Conservation (phyloP, 2,329 filamentous ascomycete species). For the Diaporthe ilicicola region DNA sequence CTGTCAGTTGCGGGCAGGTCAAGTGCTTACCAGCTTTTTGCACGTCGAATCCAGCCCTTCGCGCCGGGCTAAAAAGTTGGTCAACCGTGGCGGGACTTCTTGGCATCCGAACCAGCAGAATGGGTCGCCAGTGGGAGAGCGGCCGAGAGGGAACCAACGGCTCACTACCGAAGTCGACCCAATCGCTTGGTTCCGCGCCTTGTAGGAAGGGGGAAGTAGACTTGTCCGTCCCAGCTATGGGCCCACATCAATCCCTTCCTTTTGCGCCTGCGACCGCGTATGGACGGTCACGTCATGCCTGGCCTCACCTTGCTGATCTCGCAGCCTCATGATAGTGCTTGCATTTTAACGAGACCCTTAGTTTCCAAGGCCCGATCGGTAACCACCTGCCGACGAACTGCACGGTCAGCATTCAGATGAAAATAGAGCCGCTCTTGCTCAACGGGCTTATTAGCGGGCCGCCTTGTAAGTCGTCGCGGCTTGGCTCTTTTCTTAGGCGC, state of each 20-base stretch:
- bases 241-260: neutral
- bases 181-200: constrained; percentile 22
- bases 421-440: neutral
- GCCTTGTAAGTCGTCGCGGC: neutral
- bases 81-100: neutral
- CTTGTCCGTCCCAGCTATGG: constrained; percentile 26
- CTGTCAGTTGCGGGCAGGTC: constrained; percentile 17
- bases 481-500: neutral
- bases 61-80: neutral
- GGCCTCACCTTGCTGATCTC: constrained; percentile 10
- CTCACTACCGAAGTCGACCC: constrained; percentile 1
- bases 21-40: constrained; percentile 6
- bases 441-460: neutral
- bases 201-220: constrained; percentile 7
- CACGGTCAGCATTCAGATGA: constrained; percentile 13
- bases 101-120: constrained; percentile 30
- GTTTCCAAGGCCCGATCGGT: neutral
- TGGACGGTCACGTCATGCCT: constrained; percentile 16
- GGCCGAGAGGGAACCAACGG: constrained; percentile 22
- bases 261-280: neutral
- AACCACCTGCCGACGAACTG: constrained; percentile 8
- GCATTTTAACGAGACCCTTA: neutral
- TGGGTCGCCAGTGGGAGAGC: constrained; percentile 28
- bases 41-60: constrained; percentile 10
- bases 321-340: constrained; percentile 23